These are phyloP conservation scores for Lagenidium sp. DNA, from an alignment of 352 stramenopile genomes.

Conservation along the genomic window DNA sequence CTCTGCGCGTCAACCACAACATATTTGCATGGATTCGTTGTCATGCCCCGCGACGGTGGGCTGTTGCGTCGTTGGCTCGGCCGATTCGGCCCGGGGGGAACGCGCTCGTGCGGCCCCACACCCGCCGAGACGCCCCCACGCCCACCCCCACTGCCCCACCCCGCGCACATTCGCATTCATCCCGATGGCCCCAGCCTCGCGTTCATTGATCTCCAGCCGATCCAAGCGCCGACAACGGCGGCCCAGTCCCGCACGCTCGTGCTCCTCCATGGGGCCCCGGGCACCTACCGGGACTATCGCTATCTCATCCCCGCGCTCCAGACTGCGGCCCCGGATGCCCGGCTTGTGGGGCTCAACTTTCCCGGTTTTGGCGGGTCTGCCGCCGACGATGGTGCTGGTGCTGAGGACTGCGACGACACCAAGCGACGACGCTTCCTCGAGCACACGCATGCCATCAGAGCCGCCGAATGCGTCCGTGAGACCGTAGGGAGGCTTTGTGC, in stretches of 20 bases:
- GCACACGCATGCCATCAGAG: too few species aligned
- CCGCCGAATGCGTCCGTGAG: slow-evolving; percentile 15
- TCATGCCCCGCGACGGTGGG: too few species aligned
- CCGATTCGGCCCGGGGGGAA: too few species aligned
- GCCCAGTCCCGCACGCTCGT: slow-evolving; percentile 26
- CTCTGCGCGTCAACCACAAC: too few species aligned
- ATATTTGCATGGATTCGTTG: too few species aligned
- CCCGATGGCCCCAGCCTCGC: slow-evolving; percentile 6
- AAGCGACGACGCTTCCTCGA: too few species aligned
- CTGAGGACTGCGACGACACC: slow-evolving; percentile 11
- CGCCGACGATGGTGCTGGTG: slow-evolving; percentile 28
- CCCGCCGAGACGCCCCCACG: neutral
- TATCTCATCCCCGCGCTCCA: slow-evolving; percentile 48
- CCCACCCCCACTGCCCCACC: neutral
- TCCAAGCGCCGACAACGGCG: slow-evolving; percentile 1
- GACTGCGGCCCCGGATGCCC: slow-evolving; percentile 14
- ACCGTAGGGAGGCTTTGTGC: slow-evolving; percentile 25
- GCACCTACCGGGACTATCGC: slow-evolving; percentile 54
- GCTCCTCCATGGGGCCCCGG: slow-evolving; percentile 50
- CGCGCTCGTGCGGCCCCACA: too few species aligned
- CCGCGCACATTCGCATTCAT: slow-evolving; percentile 4
- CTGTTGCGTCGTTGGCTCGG: too few species aligned
- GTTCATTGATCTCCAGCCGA: slow-evolving; percentile 10
- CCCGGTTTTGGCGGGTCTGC: slow-evolving; percentile 45
- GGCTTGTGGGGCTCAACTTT: slow-evolving; percentile 51